phyloP scores from a whole-genome alignment of 179 eudicot genomes.

The Heliamphora ciliata region DNA sequence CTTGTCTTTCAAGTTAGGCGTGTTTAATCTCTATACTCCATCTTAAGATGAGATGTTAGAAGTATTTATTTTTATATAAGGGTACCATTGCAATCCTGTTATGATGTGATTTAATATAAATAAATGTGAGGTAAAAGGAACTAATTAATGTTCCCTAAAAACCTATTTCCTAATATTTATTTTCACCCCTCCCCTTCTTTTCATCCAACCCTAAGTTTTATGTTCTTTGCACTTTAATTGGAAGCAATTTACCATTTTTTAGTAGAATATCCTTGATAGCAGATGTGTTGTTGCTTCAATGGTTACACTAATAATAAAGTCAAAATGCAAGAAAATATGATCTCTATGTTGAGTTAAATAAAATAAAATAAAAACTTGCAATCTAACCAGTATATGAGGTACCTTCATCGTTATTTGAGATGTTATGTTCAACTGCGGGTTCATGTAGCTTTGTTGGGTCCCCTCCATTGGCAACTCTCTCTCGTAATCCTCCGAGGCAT shows the following conservation, averaged over 20 bases:
- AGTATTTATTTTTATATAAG: too few species aligned
- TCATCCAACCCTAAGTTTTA: too few species aligned
- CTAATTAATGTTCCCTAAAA: too few species aligned
- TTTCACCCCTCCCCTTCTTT: too few species aligned
- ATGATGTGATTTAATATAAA: too few species aligned
- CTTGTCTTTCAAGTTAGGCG: too few species aligned
- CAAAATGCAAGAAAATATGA: background rate
- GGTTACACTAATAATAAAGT: background rate
- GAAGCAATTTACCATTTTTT: background rate
- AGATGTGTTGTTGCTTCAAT: background rate
- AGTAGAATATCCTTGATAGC: background rate
- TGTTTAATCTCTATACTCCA: too few species aligned
- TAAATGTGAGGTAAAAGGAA: too few species aligned
- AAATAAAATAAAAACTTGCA: background rate
- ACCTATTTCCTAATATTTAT: too few species aligned
- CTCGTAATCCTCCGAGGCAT: constrained; percentile 56
- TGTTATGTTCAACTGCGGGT: constrained; percentile 31
- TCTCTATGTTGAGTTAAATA: background rate
- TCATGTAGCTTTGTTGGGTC: constrained; percentile 69
- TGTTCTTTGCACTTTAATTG: too few species aligned
- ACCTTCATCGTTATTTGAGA: constrained; percentile 44
- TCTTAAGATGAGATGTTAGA: too few species aligned
- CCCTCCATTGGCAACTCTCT: constrained; percentile 77
- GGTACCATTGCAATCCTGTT: too few species aligned
- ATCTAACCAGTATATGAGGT: constrained; percentile 11